Conservation (phyloP, 176 grass and related monocot genomes). For the Phoenix dactylifera region DNA sequence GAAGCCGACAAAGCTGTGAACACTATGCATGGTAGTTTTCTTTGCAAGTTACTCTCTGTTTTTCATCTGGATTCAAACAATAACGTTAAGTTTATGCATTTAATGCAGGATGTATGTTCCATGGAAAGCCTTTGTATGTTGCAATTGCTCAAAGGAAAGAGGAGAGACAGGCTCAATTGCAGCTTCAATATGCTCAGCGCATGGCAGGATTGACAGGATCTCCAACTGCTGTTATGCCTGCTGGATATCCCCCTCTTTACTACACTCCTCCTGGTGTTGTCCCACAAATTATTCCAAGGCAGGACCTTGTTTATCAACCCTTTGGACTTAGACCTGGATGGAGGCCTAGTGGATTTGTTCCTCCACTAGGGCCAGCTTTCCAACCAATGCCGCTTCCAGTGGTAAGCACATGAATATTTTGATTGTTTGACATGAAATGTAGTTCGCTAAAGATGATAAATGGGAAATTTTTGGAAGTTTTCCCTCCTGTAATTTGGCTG, state of each 20-base stretch:
- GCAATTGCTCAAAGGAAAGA: conserved; percentile 78
- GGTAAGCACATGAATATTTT: conserved; percentile 2
- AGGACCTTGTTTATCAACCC: conserved; percentile 44
- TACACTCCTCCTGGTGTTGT: conserved; percentile 44
- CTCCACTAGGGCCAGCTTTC: conserved; percentile 31
- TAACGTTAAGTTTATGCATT: conserved; percentile 7
- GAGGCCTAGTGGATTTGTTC: conserved; percentile 45
- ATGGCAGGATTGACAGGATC: conserved; percentile 27
- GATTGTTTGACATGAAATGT: too few species aligned
- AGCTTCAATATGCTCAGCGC: conserved; percentile 35
- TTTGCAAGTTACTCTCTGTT: neutral
- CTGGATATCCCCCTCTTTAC: conserved; percentile 51
- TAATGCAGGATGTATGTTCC: conserved; percentile 57
- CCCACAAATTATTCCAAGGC: conserved; percentile 41
- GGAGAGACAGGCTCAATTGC: conserved; percentile 46
- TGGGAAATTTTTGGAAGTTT: too few species aligned
- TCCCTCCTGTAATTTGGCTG: too few species aligned
- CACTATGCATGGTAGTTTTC: conserved; percentile 50
- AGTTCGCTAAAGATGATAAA: too few species aligned
- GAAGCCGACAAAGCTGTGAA: conserved; percentile 60
- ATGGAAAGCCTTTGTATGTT: conserved; percentile 81
- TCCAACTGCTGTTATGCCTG: conserved; percentile 34
- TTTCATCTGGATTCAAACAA: neutral
- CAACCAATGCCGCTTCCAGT: conserved; percentile 39
- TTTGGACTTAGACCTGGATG: conserved; percentile 35